These are phyloP conservation scores for Strobilomyces dryophilus DNA, from an alignment of 768 basidiomycete species.

Conservation along the genomic window DNA sequence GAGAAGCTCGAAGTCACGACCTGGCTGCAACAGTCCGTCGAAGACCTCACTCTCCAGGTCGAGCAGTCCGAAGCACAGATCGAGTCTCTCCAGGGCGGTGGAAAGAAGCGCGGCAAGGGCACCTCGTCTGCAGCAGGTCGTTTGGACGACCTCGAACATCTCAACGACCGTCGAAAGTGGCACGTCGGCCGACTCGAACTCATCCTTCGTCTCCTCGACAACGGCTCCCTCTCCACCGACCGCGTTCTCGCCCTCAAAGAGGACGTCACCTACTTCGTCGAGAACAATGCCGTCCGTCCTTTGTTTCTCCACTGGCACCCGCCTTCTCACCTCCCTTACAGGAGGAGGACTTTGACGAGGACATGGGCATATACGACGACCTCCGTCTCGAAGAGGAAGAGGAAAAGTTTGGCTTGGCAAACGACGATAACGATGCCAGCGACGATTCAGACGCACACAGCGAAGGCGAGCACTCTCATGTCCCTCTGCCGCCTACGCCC, in stretches of 20 bases:
- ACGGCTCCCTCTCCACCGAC: constrained; percentile 82
- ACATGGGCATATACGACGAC: constrained; percentile 96
- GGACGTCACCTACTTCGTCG: constrained; percentile 94
- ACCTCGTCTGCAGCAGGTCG: constrained; percentile 63
- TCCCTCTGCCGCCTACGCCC: not conserved
- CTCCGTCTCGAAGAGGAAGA: constrained; percentile 97
- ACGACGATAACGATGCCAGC: constrained; percentile 63
- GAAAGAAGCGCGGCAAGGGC: constrained; percentile 82
- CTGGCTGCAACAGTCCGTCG: constrained; percentile 88
- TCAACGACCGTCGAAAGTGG: constrained; percentile 96
- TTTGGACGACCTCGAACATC: constrained; percentile 74
- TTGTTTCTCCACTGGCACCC: constrained; percentile 1
- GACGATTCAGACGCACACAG: constrained; percentile 73
- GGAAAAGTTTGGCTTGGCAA: constrained; percentile 79
- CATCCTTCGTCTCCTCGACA: constrained; percentile 88
- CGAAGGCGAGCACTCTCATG: constrained; percentile 50
- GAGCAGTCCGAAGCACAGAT: constrained; percentile 95
- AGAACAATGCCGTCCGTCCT: constrained; percentile 83
- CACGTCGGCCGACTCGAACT: constrained; percentile 91
- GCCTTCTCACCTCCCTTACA: constrained; percentile 32
- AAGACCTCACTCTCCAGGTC: constrained; percentile 89
- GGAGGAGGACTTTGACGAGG: constrained; percentile 98
- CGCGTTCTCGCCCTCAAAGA: constrained; percentile 82
- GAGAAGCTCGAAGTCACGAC: constrained; percentile 86
- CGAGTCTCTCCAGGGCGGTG: constrained; percentile 72